A percentile compares a stretch with the other conserved stretches of the same genome.
These are phyloP conservation scores for Diplotaxis tenuifolia DNA, from an alignment of 345 rosid genomes.

Conservation along the genomic window DNA sequence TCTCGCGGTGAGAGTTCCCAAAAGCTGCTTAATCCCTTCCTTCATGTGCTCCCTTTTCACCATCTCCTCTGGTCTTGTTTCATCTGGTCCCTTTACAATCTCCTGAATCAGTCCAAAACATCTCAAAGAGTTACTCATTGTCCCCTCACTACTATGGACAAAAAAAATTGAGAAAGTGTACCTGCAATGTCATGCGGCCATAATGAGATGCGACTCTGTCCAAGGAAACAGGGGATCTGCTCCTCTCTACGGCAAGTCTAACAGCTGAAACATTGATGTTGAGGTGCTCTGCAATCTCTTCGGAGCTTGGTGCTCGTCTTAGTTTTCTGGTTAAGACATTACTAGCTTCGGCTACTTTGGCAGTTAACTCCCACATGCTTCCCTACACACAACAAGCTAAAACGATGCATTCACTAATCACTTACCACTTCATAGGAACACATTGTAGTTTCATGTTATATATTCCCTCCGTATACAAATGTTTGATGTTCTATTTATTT, in stretches of 20 bases:
- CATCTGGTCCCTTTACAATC: slow-evolving; percentile 52
- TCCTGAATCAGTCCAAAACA: slow-evolving; percentile 36
- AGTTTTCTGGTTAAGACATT: slow-evolving; percentile 35
- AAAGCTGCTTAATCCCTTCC: slow-evolving; percentile 38
- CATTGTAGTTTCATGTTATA: neutral
- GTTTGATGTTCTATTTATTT: too few relatives aligned
- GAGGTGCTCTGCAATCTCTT: slow-evolving; percentile 54
- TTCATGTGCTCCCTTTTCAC: slow-evolving; percentile 40
- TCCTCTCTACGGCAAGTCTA: slow-evolving; percentile 36
- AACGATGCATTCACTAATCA: slow-evolving; percentile 50
- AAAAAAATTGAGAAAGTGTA: neutral
- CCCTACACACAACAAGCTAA: slow-evolving; percentile 57
- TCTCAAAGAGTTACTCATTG: neutral
- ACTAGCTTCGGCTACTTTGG: slow-evolving; percentile 53
- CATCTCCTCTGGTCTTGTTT: slow-evolving; percentile 45
- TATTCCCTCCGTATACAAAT: too few relatives aligned
- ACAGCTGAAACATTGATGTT: slow-evolving; percentile 47
- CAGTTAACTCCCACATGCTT: slow-evolving; percentile 43
- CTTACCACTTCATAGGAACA: slow-evolving; percentile 37
- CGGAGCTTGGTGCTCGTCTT: slow-evolving; percentile 40
- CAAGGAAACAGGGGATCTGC: slow-evolving; percentile 48
- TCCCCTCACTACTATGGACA: neutral
- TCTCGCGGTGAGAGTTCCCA: slow-evolving; percentile 36
- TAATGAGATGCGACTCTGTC: slow-evolving; percentile 38
- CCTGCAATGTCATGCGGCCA: slow-evolving; percentile 52